These are phyloP conservation scores for Fusarium vanettenii DNA, from an alignment of 2,329 filamentous ascomycete genomes.

Conservation along the genomic window DNA sequence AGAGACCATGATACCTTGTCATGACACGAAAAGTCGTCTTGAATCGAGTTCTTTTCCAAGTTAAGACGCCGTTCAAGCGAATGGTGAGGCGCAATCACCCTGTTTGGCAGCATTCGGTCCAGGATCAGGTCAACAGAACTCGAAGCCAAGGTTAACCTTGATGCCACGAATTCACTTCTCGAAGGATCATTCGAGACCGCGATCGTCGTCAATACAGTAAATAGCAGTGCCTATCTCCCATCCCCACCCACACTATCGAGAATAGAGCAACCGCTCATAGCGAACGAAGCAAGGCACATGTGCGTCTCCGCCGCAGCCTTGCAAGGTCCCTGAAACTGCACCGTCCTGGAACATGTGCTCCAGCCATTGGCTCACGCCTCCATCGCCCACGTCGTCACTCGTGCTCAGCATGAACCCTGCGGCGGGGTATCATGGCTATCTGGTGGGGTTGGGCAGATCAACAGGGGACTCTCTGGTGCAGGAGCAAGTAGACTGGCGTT, in stretches of 20 bases:
- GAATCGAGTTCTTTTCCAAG: rapidly evolving
- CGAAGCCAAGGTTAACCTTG: background rate
- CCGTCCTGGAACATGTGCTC: slow-evolving; percentile 52
- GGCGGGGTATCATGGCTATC: slow-evolving; percentile 40
- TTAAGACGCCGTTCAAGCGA: background rate
- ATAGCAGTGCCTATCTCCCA: slow-evolving; percentile 13
- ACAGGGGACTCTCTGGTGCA: slow-evolving; percentile 21
- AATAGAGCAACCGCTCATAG: slow-evolving; percentile 33
- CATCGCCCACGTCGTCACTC: slow-evolving; percentile 15
- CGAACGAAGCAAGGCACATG: slow-evolving; percentile 44
- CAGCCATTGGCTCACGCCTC: slow-evolving; percentile 55
- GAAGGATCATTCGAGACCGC: slow-evolving; percentile 7
- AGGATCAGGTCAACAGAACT: background rate
- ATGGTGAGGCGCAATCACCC: background rate
- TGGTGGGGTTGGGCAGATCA: slow-evolving; percentile 40
- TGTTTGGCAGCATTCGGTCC: background rate
- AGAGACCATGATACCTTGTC: background rate
- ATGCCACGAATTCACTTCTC: background rate
- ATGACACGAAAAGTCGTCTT: background rate
- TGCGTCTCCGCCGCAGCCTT: slow-evolving; percentile 36
- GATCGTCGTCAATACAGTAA: slow-evolving; percentile 24
- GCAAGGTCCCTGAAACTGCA: slow-evolving; percentile 40
- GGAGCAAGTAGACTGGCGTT: slow-evolving; percentile 31
- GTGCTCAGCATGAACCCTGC: slow-evolving; percentile 22
- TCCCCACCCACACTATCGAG: slow-evolving; percentile 37